Conservation (phyloP, 2,329 filamentous ascomycete species). For the Talaromyces sp. region DNA sequence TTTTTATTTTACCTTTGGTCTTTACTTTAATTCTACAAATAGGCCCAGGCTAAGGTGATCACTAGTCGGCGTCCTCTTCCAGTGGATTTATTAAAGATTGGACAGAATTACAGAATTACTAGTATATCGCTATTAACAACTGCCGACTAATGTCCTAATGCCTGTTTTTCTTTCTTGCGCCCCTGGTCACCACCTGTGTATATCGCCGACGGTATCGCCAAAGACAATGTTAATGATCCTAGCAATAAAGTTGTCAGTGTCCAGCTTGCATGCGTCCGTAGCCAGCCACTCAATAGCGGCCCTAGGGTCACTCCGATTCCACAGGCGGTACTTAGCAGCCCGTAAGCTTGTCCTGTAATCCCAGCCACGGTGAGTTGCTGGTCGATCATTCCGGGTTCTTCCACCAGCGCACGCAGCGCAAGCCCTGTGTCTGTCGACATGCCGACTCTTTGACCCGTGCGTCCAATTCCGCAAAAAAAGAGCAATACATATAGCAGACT, state of each 20-base stretch:
- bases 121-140: not conserved
- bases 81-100: not conserved
- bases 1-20: not conserved
- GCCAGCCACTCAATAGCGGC: not conserved
- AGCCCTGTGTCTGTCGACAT: not conserved
- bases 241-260: not conserved
- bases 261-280: not conserved
- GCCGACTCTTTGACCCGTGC: not conserved
- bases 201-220: not conserved
- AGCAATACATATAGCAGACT: not conserved
- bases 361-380: not conserved
- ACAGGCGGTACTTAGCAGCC: not conserved
- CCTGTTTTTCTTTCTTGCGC: not conserved
- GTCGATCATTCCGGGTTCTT: not conserved
- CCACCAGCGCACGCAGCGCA: not conserved
- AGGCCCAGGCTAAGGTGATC: not conserved
- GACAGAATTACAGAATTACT: not conserved
- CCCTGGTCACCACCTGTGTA: not conserved
- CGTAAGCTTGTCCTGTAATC: not conserved
- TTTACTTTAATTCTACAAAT: not conserved
- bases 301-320: not conserved
- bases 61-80: not conserved
- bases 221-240: not conserved
- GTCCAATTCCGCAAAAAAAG: not conserved
- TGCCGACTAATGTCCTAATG: not conserved